Conservation (phyloP, 2,329 filamentous ascomycete species). For the Microascus cirrosus region DNA sequence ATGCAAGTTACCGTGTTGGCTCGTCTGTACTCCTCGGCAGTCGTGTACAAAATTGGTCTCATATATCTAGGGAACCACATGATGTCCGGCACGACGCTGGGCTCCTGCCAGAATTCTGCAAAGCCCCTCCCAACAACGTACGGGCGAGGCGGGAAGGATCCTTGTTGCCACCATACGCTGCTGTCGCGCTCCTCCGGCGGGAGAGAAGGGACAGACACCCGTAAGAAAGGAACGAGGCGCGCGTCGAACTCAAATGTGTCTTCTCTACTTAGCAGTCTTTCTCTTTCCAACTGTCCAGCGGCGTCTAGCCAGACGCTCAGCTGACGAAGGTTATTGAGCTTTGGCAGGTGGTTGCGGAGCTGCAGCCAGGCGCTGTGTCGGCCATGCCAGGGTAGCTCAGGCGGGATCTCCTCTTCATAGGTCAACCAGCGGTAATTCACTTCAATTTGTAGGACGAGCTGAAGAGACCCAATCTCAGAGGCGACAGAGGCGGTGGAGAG, state of each 20-base stretch:
- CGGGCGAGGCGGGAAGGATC: neutral
- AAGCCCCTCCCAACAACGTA: neutral
- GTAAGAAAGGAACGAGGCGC: neutral
- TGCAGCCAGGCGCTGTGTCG: neutral
- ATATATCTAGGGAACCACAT: neutral
- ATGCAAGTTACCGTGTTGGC: too few relatives aligned
- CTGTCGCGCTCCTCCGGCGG: neutral
- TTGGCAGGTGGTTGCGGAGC: neutral
- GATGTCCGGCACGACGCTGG: neutral
- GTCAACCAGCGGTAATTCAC: neutral
- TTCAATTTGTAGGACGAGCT: neutral
- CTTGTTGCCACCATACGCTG: neutral
- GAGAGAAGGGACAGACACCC: neutral
- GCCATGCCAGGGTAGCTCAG: neutral
- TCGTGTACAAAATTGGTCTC: neutral
- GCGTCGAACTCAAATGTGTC: neutral
- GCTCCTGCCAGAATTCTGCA: neutral
- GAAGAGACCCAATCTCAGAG: neutral
- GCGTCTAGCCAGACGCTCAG: neutral
- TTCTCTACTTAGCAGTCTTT: neutral
- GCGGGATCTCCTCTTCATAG: neutral
- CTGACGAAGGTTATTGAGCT: neutral
- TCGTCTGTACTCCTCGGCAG: neutral
- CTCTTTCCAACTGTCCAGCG: neutral
- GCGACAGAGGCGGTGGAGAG: neutral